Evolutionary conservation across 306 rosid genomes (phyloP), one percentile per base, ranked within the genome.

Genomic region (Phaseolus lunatus): DNA sequence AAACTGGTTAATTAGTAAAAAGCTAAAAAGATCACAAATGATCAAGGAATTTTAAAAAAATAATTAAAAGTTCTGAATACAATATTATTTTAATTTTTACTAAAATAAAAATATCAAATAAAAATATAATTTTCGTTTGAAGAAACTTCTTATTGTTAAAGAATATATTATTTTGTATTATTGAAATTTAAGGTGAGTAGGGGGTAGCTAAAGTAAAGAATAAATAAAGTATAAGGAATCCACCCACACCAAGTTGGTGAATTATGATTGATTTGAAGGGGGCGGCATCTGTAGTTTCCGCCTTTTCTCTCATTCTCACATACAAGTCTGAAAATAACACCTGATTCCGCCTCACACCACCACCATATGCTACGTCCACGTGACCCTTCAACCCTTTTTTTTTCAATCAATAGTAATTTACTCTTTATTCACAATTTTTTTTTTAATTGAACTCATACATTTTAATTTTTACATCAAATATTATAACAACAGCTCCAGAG

Each of bases 331-430:
- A 70, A 71, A 58, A 47, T 15, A 22, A 43, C 62, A 57, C 63
- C 52, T 69, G 52, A 69, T 69, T 70, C 59, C 43, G 23, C 52
- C 48, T 78, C 16, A 39, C 81, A 14, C 76, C 70, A 9, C 49
- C 57, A 24, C 76, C 76, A 39, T 43, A 59, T 24, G 24, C 9
- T 2, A 24, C 18, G 9, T 57, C 18, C n/a, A 0, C 2, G 24
- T 13, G 37, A 3, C 18, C 24, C 29, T 54, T 22, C 20, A 9
- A 20, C 18, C 58, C 5, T 27, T 10, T 54, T 7, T 31, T 22
- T 3, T 53, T 50, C 19, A n/a, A 9, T 10, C 61, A 20, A 53
- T 7, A n/a, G n/a, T n/a, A 53, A 20, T 20, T 53, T 53, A 9
- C 2, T 22, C 16, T 52, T 52, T 52, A 52, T 52, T 19, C 8